Conservation (phyloP, 2,329 filamentous ascomycete species). For the Periglandula ipomoeae region DNA sequence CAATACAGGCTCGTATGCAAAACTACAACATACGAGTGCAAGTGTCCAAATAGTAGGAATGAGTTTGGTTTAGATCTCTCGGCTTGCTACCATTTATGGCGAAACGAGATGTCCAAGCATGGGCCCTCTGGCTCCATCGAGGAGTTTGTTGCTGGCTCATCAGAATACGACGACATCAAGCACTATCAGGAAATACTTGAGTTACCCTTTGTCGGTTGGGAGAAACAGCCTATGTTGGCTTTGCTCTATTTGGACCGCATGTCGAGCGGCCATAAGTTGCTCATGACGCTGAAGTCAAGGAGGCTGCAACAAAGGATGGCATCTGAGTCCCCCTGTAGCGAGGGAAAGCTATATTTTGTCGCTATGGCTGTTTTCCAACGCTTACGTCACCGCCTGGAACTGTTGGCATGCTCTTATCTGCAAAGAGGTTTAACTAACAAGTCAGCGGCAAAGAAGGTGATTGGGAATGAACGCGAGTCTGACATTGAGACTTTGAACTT, state of each 20-base stretch:
- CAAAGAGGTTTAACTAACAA: neutral
- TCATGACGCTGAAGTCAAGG: neutral
- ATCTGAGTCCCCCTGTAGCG: too few species aligned
- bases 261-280: neutral
- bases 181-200: too few species aligned
- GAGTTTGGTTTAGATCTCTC: neutral
- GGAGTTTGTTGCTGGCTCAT: neutral
- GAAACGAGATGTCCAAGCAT: neutral
- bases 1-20: neutral
- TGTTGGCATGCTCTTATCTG: neutral
- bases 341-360: neutral
- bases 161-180: too few species aligned
- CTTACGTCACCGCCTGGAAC: neutral
- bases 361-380: neutral
- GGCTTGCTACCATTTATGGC: neutral
- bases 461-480: neutral
- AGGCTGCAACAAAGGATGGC: too few species aligned
- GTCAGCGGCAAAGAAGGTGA: neutral
- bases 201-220: too few species aligned
- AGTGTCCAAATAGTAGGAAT: neutral
- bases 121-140: neutral
- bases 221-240: neutral
- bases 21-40: neutral
- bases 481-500: neutral
- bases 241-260: neutral